phyloP scores from a whole-genome alignment of 1,284 basidiomycete species.

The Tilletia walkeri region DNA sequence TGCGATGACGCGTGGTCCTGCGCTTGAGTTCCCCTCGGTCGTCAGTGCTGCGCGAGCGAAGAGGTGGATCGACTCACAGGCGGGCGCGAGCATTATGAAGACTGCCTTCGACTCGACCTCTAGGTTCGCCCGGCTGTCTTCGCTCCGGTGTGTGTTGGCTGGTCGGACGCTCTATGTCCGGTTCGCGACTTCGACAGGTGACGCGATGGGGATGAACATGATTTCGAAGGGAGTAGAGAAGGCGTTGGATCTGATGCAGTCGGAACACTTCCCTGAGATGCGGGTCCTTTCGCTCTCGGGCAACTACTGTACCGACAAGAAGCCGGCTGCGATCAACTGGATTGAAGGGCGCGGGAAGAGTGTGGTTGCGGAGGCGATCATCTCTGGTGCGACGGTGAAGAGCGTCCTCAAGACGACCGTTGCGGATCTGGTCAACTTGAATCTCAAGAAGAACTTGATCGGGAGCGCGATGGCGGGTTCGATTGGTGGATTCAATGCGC shows the following conservation, averaged over 20 bases:
- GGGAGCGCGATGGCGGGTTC: constrained; percentile 97
- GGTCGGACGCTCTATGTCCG: constrained; percentile 80
- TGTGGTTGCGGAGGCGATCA: constrained; percentile 90
- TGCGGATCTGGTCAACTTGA: constrained; percentile 82
- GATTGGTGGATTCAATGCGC: constrained; percentile 97
- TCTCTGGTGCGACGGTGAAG: constrained; percentile 84
- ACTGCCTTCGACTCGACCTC: constrained; percentile 85
- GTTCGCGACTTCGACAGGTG: constrained; percentile 91
- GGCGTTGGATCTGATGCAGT: constrained; percentile 76
- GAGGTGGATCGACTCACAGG: constrained; percentile 81
- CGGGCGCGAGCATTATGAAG: constrained; percentile 75
- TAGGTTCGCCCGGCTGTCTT: constrained; percentile 50
- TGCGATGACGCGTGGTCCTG: constrained; percentile 97
- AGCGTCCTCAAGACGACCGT: constrained; percentile 94
- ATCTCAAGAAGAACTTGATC: constrained; percentile 95
- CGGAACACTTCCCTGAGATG: constrained; percentile 86
- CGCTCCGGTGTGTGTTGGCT: constrained; percentile 50
- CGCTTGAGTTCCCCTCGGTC: constrained; percentile 88
- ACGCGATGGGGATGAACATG: constrained; percentile 99
- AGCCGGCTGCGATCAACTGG: constrained; percentile 99
- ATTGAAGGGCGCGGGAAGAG: constrained; percentile 98
- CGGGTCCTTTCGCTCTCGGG: constrained; percentile 87
- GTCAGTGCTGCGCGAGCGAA: constrained; percentile 77
- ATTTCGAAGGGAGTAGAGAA: constrained; percentile 67
- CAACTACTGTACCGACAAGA: constrained; percentile 99